Conservation (phyloP, 441 rosid genomes). For the Populus tomentosa region DNA sequence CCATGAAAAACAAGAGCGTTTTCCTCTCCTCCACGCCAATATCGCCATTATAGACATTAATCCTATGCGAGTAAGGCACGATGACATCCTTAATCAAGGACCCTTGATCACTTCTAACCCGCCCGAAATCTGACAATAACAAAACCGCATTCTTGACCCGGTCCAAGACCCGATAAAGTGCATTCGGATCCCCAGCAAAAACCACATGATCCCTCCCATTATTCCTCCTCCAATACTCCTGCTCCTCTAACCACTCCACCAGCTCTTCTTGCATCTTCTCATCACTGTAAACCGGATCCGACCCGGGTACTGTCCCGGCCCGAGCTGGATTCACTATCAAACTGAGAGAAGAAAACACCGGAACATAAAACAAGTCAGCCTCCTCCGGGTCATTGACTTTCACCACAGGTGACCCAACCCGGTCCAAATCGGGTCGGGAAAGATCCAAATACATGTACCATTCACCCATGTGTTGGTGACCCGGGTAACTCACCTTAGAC, state of each 20-base stretch:
- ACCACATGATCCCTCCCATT: slow-evolving; percentile 74
- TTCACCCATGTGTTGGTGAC: slow-evolving; percentile 97
- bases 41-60: slow-evolving; percentile 61
- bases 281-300: slow-evolving; percentile 52
- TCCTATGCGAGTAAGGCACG: slow-evolving; percentile 83
- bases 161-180: slow-evolving; percentile 58
- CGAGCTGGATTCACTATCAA: slow-evolving; percentile 64
- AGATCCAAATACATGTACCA: slow-evolving; percentile 83
- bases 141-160: slow-evolving; percentile 60
- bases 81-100: slow-evolving; percentile 87
- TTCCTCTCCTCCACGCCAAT: slow-evolving; percentile 53
- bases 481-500: slow-evolving; percentile 62
- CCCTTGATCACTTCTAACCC: slow-evolving; percentile 77
- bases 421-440: slow-evolving; percentile 42
- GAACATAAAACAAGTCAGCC: slow-evolving; percentile 83
- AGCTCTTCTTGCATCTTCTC: slow-evolving; percentile 76
- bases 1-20: slow-evolving; percentile 93
- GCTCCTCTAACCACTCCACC: slow-evolving; percentile 76
- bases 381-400: slow-evolving; percentile 68
- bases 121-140: slow-evolving; percentile 74
- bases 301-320: slow-evolving; percentile 17
- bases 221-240: slow-evolving; percentile 77
- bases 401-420: slow-evolving; percentile 51
- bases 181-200: slow-evolving; percentile 89
- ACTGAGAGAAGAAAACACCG: slow-evolving; percentile 84